Evolutionary conservation across 2,329 filamentous ascomycete genomes (phyloP).

Genomic region (Ophiocordyceps camponoti-saundersi): DNA sequence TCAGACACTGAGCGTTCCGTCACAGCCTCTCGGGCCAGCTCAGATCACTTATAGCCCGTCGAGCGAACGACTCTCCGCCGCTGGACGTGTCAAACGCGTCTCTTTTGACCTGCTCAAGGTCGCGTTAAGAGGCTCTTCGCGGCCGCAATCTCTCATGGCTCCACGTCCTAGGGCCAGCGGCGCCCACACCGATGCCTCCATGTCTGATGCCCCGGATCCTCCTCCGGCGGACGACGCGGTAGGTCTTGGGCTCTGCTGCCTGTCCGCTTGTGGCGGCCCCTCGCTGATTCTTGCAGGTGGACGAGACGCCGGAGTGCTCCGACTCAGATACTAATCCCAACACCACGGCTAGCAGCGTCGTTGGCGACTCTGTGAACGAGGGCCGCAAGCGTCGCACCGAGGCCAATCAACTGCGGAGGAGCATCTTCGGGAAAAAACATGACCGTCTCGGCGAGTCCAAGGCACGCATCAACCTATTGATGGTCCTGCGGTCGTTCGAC

Average conservation of each 20-base stretch:
- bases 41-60: background rate
- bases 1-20: background rate
- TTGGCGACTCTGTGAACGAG: constrained; percentile 56
- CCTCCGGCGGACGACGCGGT: constrained; percentile 33
- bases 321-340: constrained; percentile 52
- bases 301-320: constrained; percentile 49
- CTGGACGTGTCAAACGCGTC: constrained; percentile 25
- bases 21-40: background rate
- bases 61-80: background rate
- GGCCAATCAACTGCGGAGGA: constrained; percentile 76
- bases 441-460: constrained; percentile 83
- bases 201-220: constrained; percentile 39
- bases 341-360: constrained; percentile 68
- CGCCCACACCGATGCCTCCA: constrained; percentile 43
- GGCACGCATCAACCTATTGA: constrained; percentile 28
- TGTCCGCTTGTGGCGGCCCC: background rate
- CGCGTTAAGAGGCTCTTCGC: constrained; percentile 31
- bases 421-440: constrained; percentile 88
- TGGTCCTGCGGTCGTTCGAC: background rate
- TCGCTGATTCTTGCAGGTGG: constrained; percentile 23
- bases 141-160: constrained; percentile 26
- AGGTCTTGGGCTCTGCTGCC: background rate
- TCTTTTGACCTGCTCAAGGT: constrained; percentile 17
- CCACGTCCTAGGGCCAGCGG: constrained; percentile 35
- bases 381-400: constrained; percentile 76